Conservation (phyloP, 208 protist genomes). For the Trichomonas vaginalis region DNA sequence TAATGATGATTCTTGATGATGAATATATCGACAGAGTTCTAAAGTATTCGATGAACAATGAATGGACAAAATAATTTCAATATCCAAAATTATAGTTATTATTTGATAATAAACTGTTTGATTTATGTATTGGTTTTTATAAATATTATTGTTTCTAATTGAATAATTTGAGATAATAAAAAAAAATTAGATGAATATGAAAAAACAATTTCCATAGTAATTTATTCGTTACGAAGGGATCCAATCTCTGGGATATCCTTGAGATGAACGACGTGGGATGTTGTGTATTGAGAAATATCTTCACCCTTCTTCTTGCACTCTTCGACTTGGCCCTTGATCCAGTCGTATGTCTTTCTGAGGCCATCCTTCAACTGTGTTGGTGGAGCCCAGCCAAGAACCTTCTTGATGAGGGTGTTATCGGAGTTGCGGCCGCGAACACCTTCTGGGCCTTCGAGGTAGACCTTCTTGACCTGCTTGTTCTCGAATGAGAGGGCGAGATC, state of each 20-base stretch:
- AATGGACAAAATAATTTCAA: no score
- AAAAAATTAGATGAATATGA: no score
- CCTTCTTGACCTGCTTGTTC: constrained; percentile 44
- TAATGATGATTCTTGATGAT: no score
- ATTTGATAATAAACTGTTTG: no score
- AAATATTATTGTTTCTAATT: no score
- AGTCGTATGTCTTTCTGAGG: constrained; percentile 47
- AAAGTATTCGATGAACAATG: no score
- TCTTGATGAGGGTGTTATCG: constrained; percentile 56
- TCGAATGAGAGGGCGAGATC: constrained; percentile 45
- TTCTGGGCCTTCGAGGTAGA: constrained; percentile 52
- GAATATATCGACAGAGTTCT: no score
- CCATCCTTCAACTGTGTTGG: constrained; percentile 46
- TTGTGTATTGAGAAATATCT: neutral
- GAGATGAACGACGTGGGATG: neutral
- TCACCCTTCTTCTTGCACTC: neutral
- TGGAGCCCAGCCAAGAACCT: constrained; percentile 54
- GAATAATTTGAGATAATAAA: no score
- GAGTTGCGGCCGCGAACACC: constrained; percentile 56
- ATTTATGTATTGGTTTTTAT: no score
- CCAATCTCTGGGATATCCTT: neutral
- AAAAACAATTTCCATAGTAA: neutral
- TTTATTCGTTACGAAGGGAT: neutral
- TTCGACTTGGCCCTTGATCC: constrained; percentile 44
- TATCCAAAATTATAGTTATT: no score